Conservation (phyloP, 2,329 filamentous ascomycete species). For the Aspergillus arachidicola region DNA sequence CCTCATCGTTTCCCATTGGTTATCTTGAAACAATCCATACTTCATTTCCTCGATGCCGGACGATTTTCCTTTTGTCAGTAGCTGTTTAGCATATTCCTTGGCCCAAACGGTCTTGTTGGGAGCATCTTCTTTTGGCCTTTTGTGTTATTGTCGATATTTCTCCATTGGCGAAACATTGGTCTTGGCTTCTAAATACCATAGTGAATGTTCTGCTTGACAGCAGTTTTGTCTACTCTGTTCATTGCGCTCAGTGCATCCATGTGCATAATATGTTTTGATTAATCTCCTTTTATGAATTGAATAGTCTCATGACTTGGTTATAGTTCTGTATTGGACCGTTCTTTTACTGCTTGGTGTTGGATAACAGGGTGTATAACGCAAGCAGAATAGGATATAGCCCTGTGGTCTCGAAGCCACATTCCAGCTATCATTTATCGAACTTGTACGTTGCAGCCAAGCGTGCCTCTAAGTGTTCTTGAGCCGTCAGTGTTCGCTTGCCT, state of each 20-base stretch:
- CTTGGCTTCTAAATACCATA: conserved; percentile 9
- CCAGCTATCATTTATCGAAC: conserved; percentile 29
- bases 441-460: conserved; percentile 63
- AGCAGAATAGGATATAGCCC: background rate
- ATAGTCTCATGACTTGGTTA: conserved; percentile 12
- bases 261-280: conserved; percentile 17
- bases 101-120: conserved; percentile 20
- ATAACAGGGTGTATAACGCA: background rate
- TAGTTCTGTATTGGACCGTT: too few relatives aligned
- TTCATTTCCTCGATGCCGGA: conserved; percentile 22
- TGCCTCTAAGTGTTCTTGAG: conserved; percentile 60
- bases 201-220: conserved; percentile 22
- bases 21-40: conserved; percentile 1
- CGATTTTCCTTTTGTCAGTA: conserved; percentile 40
- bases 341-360: background rate
- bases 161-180: conserved; percentile 17
- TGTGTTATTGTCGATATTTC: conserved; percentile 6
- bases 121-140: conserved; percentile 22
- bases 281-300: conserved; percentile 13
- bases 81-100: conserved; percentile 27
- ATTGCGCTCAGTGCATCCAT: conserved; percentile 17
- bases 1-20: conserved; percentile 3
- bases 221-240: conserved; percentile 16
- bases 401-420: background rate
- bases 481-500: conserved; percentile 53